phyloP scores from a whole-genome alignment of 805 yeast species.

The Cyberlindnera nakhonratchasimensis region DNA sequence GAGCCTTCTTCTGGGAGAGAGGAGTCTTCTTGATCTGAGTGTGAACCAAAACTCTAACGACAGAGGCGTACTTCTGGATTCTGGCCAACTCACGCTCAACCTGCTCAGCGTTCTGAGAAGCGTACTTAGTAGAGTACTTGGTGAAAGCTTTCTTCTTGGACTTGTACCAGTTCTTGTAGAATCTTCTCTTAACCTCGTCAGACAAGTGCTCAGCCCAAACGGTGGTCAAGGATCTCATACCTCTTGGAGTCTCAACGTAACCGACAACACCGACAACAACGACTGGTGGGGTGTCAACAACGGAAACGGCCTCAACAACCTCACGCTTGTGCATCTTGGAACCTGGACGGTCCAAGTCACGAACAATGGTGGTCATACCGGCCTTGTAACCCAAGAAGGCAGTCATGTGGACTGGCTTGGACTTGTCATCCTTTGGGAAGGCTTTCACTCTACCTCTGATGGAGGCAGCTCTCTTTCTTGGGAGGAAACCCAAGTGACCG shows the following conservation, averaged over 20 bases:
- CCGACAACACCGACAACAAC: slow-evolving; percentile 99
- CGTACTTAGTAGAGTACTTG: slow-evolving; percentile 98
- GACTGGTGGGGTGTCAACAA: slow-evolving; percentile 98
- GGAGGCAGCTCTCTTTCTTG: slow-evolving; percentile 99
- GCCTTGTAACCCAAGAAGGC: slow-evolving; percentile 99
- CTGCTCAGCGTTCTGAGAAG: slow-evolving; percentile 81
- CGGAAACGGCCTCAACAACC: slow-evolving; percentile 98
- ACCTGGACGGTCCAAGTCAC: slow-evolving; percentile 99
- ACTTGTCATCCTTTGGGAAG: slow-evolving; percentile 97
- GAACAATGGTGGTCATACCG: slow-evolving; percentile 99
- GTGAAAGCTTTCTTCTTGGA: slow-evolving; percentile 99
- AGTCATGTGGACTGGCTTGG: slow-evolving; percentile 97
- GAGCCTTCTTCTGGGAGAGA: slow-evolving; percentile 98
- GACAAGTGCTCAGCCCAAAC: slow-evolving; percentile 99
- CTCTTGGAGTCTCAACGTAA: slow-evolving; percentile 99
- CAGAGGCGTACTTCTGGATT: slow-evolving; percentile 96
- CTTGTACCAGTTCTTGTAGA: slow-evolving; percentile 99
- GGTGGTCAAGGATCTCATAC: slow-evolving; percentile 98
- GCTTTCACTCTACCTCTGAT: slow-evolving; percentile 99
- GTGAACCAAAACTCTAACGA: slow-evolving; percentile 98
- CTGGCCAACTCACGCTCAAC: slow-evolving; percentile 96
- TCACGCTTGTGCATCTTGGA: slow-evolving; percentile 99
- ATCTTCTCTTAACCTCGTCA: slow-evolving; percentile 99
- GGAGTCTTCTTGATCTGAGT: slow-evolving; percentile 99
- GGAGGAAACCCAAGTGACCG: slow-evolving; percentile 99